Conservation (phyloP, 2,329 filamentous ascomycete species). For the Fusarium sp. region DNA sequence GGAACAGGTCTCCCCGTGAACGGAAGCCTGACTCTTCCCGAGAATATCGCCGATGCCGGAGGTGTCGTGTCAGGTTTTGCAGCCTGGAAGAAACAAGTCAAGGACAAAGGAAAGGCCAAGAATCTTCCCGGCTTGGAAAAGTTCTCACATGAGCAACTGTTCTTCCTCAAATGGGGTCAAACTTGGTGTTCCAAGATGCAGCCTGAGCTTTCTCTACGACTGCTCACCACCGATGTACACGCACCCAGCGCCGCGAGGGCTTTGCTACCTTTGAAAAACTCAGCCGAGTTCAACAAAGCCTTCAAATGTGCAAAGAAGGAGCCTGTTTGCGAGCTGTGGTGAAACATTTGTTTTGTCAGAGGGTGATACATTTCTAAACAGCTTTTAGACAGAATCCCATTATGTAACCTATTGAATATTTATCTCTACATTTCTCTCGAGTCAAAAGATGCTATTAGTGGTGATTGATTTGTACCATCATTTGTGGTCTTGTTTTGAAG, state of each 20-base stretch:
- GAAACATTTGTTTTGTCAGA: neutral
- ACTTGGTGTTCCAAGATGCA: conserved; percentile 75
- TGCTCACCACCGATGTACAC: conserved; percentile 73
- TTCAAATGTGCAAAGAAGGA: conserved; percentile 74
- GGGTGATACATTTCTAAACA: neutral
- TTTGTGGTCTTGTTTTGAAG: neutral
- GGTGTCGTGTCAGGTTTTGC: conserved; percentile 71
- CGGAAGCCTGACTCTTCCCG: conserved; percentile 71
- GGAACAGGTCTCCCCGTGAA: conserved; percentile 69
- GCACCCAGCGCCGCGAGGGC: conserved; percentile 72
- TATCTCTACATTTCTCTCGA: neutral
- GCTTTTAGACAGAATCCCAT: neutral
- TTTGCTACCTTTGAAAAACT: conserved; percentile 73
- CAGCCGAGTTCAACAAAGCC: conserved; percentile 72
- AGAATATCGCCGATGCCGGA: conserved; percentile 79
- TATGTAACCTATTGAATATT: neutral
- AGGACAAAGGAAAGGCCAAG: conserved; percentile 59
- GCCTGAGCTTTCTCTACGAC: conserved; percentile 59
- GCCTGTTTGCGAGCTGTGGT: conserved; percentile 78
- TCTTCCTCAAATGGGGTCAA: conserved; percentile 73
- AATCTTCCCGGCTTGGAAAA: conserved; percentile 68
- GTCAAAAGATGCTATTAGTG: neutral
- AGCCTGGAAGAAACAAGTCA: conserved; percentile 71
- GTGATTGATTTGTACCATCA: too few species aligned
- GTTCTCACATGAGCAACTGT: conserved; percentile 75